Evolutionary conservation across 768 basidiomycete species (phyloP), one percentile per base, ranked within the genome.

Genomic region (Calocybe cyanea): DNA sequence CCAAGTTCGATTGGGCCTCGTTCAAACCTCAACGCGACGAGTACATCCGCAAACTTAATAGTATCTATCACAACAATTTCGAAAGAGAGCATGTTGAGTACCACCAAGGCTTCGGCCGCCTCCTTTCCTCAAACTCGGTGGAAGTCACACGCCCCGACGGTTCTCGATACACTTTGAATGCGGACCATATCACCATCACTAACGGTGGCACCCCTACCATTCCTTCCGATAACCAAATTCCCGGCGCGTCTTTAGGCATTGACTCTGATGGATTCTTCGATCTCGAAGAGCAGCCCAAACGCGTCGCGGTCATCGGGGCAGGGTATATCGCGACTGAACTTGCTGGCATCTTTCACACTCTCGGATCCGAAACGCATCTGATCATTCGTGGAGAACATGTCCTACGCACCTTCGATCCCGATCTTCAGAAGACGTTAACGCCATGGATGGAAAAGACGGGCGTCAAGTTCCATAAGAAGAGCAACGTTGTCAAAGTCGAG

Each of bases 321-420:
- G 96, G 96, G 1, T 99, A 99, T 64, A 98, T 99, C 55, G 93
- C 93, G 14, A 90, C 97, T 50, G 96, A 99, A 67, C 81, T 99
- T 37, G 92, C 95, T 4, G 96, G 96, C 15, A 81, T 99, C 44
- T 81, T 99, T 68, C 81, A 97, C 65, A 76, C 89, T 6, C 81
- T 96, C 45, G 92, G 94, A 17, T 78, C 85, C 28, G 92, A 98
- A 66, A 93, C 92, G 7, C 93, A 97, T 62, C 66, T 98, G 54
- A 64, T 97, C 63, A 97, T 97, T 55, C 85, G 96, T 43, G 75
- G 83, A 42, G 90, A 98, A 42, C 86, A 80, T 45, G 90, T 98
- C 34, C 73, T 99, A 54, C 81, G 96, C 50, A 90, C 90, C 2
- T 98, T 99, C 67, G 96, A 99, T 62, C 87, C 88, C 0, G 68